Conservation (phyloP, 768 basidiomycete genomes). For the Serendipita sp. region DNA sequence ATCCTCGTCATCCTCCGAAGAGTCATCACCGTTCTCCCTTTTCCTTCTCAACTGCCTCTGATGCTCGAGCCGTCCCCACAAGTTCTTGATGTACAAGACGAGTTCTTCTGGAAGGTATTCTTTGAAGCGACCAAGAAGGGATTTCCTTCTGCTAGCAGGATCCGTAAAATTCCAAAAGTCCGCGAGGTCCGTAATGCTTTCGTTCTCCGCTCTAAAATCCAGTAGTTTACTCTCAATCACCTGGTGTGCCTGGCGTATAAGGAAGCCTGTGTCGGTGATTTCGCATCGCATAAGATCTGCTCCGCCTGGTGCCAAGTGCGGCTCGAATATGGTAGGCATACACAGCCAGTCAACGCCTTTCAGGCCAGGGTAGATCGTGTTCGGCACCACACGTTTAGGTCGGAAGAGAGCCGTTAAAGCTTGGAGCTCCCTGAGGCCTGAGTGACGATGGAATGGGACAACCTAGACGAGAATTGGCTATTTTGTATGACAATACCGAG, state of each 20-base stretch:
- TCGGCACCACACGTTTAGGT: constrained; percentile 64
- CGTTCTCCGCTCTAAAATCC: background rate
- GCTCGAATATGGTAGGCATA: constrained; percentile 52
- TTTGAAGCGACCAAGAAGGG: background rate
- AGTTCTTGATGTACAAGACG: background rate
- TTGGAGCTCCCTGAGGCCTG: constrained; percentile 72
- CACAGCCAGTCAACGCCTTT: constrained; percentile 55
- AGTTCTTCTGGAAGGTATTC: background rate
- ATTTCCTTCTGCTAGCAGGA: background rate
- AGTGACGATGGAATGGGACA: constrained; percentile 75
- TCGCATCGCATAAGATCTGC: constrained; percentile 16
- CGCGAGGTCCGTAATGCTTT: background rate
- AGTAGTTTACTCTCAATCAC: background rate
- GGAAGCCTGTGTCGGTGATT: constrained; percentile 9
- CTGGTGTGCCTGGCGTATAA: background rate
- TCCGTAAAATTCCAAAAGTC: background rate
- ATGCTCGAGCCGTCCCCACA: background rate
- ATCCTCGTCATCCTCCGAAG: background rate
- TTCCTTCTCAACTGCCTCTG: background rate
- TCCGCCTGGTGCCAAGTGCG: constrained; percentile 31
- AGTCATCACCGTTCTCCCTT: background rate
- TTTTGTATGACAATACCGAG: background rate
- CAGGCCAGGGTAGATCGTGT: constrained; percentile 43
- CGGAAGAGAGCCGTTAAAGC: constrained; percentile 68
- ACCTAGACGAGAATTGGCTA: constrained; percentile 31